Evolutionary conservation across 805 yeast genomes (phyloP).

Genomic region (Starmerella potacharoeniae): DNA sequence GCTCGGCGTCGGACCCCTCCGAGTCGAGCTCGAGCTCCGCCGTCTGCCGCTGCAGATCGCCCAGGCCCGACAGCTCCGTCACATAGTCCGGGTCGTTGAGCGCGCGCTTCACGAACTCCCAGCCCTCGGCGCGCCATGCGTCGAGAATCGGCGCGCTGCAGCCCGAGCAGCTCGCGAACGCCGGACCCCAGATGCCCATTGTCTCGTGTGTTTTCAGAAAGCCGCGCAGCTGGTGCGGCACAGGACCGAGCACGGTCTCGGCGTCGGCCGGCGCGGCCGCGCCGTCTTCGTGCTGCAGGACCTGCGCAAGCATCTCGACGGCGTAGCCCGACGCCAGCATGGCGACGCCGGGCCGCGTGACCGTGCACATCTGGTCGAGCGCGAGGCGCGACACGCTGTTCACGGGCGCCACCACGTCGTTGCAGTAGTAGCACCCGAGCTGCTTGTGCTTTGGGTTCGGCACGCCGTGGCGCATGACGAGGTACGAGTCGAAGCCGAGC

Average conservation of each 20-base stretch:
- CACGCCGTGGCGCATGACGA: slow-evolving; percentile 89
- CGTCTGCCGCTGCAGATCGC: slow-evolving; percentile 58
- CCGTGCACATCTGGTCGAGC: slow-evolving; percentile 97
- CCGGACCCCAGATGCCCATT: slow-evolving; percentile 56
- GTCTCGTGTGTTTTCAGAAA: slow-evolving; percentile 57
- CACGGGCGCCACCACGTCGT: slow-evolving; percentile 87
- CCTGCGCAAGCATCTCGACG: slow-evolving; percentile 66
- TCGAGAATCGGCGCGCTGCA: slow-evolving; percentile 56
- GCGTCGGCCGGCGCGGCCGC: slow-evolving; percentile 36
- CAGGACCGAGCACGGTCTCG: slow-evolving; percentile 46
- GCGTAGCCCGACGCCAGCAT: slow-evolving; percentile 75
- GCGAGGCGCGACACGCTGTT: slow-evolving; percentile 82
- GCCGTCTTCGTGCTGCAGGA: slow-evolving; percentile 53
- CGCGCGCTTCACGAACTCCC: slow-evolving; percentile 73
- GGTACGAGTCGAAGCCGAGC: slow-evolving; percentile 82
- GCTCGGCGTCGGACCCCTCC: slow-evolving; percentile 8
- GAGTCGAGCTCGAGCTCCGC: slow-evolving; percentile 40
- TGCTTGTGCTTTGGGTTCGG: slow-evolving; percentile 24
- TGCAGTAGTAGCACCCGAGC: slow-evolving; percentile 90
- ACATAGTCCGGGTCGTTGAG: slow-evolving; percentile 54
- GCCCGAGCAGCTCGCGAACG: slow-evolving; percentile 73
- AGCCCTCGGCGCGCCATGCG: slow-evolving; percentile 43
- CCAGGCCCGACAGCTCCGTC: slow-evolving; percentile 70
- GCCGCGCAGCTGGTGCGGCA: slow-evolving; percentile 89
- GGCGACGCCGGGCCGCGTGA: slow-evolving; percentile 94